Evolutionary conservation across 2,329 filamentous ascomycete species (phyloP), one percentile per base, ranked within the genome.

Genomic region (Gyromitra esculenta): DNA sequence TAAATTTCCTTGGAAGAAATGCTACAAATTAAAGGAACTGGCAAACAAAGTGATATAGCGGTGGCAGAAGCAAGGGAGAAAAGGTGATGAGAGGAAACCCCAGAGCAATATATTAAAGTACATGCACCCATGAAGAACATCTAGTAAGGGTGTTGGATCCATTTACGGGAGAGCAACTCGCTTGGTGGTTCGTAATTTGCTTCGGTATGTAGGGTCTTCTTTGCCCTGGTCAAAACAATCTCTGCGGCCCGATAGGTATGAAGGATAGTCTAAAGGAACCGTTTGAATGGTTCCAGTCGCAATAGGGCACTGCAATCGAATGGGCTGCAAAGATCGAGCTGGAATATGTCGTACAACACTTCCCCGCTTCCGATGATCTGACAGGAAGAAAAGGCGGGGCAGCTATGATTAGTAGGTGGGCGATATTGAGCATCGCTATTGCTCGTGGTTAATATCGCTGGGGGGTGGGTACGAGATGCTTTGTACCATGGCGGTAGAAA

Each of bases 341-440:
- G 48, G 59, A 59, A 63, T 70, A 75, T 63, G 72, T 75, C 37
- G 72, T 71, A 75, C 72, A 75, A 31, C 65, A 70, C 48, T 75
- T 75, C 72, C 72, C 72, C 72, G 72, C 72, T 75, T 75, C 72
- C 72, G 72, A 65, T 75, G 72, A 74, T 71, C 72, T 75, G 50
- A 70, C 72, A 75, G 72, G 65, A 74, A 41, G 59, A 11, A 60
- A 75, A 71, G 72, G 72, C 59, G 72, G 72, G 72, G 72, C 15
- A 69, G 65, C 39, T 43, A 21, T 75, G 57, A 70, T 75, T 56
- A 64, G 70, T 48, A 39, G 43, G 41, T 65, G 21, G 35, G 11
- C 15, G 50, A 65, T 67, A 57, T 9, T 56, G 25, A 11, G 67
- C 18, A 62, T 50, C 18, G 25, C 63, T 75, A 68, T 68, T 73